Evolutionary conservation across 202 grass and related monocot genomes (phyloP).

Genomic region (Brachypodium distachyon): DNA sequence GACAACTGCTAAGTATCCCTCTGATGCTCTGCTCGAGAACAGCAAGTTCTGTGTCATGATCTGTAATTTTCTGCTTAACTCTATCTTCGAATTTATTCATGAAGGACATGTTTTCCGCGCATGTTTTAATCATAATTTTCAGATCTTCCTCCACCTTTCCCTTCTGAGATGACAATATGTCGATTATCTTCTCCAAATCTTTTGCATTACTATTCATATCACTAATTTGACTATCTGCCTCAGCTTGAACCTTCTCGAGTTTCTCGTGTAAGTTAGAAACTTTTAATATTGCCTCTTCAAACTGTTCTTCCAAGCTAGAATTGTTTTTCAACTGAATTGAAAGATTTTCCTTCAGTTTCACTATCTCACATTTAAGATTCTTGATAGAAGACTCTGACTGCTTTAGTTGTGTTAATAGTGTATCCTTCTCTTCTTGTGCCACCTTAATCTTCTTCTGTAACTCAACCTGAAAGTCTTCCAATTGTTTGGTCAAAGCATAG

Average conservation of each 20-base stretch:
- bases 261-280: constrained; percentile 34
- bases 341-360: constrained; percentile 25
- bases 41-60: constrained; percentile 26
- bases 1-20: constrained; percentile 22
- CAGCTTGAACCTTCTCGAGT: constrained; percentile 26
- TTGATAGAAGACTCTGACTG: constrained; percentile 20
- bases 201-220: constrained; percentile 29
- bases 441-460: constrained; percentile 26
- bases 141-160: constrained; percentile 38
- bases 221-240: constrained; percentile 33
- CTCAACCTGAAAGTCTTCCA: constrained; percentile 26
- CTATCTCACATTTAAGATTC: constrained; percentile 34
- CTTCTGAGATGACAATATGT: constrained; percentile 40
- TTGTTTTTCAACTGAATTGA: constrained; percentile 32
- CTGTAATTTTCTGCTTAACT: constrained; percentile 39
- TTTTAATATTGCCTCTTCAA: constrained; percentile 40
- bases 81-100: constrained; percentile 47
- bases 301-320: constrained; percentile 31
- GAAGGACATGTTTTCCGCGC: constrained; percentile 22
- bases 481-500: constrained; percentile 13
- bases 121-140: constrained; percentile 43
- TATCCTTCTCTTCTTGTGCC: constrained; percentile 36
- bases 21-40: constrained; percentile 25
- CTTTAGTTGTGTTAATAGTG: constrained; percentile 26
- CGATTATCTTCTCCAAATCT: constrained; percentile 28